Conservation (phyloP, 2,329 filamentous ascomycete species). For the Cadophora luteo-olivacea region DNA sequence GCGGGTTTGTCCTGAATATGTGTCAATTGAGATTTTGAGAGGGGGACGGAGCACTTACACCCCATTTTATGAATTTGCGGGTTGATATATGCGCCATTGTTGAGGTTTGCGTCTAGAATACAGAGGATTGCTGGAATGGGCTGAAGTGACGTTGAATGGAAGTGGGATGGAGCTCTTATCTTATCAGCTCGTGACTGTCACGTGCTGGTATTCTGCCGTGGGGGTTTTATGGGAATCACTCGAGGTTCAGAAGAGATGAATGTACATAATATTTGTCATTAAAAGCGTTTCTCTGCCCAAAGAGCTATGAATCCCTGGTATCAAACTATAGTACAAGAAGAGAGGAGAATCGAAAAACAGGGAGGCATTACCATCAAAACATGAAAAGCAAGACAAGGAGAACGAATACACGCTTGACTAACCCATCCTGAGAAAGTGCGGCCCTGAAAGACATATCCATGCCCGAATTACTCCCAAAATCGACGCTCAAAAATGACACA, state of each 20-base stretch:
- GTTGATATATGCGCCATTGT: constrained; percentile 30
- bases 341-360: constrained; percentile 29
- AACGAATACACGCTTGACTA: constrained; percentile 18
- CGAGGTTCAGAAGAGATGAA: not conserved
- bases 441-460: constrained; percentile 18
- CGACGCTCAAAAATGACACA: constrained; percentile 23
- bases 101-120: constrained; percentile 1
- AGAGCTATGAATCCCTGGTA: constrained; percentile 5
- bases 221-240: no score
- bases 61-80: constrained; percentile 40
- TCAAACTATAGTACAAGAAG: constrained; percentile 30
- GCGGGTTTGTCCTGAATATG: constrained; percentile 32
- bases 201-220: not conserved
- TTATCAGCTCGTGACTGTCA: not conserved
- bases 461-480: constrained; percentile 16
- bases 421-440: constrained; percentile 20
- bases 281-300: not conserved
- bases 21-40: not conserved
- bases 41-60: constrained; percentile 29
- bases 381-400: constrained; percentile 12
- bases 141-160: not conserved
- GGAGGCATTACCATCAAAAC: constrained; percentile 22
- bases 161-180: constrained; percentile 13
- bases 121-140: no score
- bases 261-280: not conserved